A percentile compares a stretch with the other conserved stretches of the same genome.
These are phyloP conservation scores for Pulveroboletus sp. DNA, from an alignment of 768 basidiomycete genomes.

Conservation along the genomic window DNA sequence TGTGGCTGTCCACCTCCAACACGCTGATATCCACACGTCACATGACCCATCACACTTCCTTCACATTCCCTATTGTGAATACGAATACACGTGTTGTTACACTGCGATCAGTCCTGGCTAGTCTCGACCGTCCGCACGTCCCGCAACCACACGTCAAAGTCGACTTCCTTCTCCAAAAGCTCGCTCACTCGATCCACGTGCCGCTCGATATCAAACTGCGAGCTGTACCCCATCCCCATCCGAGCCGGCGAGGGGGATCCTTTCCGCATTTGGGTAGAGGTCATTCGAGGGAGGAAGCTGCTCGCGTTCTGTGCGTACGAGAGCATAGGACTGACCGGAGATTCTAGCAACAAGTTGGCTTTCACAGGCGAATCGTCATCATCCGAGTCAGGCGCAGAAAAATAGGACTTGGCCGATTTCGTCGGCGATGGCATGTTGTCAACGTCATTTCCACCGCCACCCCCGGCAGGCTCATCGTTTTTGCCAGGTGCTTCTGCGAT, in stretches of 20 bases:
- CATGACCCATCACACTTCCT: slow-evolving; percentile 32
- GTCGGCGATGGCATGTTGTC: slow-evolving; percentile 28
- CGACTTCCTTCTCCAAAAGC: slow-evolving; percentile 55
- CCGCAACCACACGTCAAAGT: slow-evolving; percentile 51
- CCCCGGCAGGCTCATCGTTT: not conserved
- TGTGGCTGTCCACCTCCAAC: slow-evolving; percentile 15
- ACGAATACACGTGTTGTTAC: slow-evolving; percentile 18
- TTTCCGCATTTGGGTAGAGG: slow-evolving; percentile 35
- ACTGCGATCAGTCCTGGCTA: slow-evolving; percentile 17
- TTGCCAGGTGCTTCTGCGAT: not conserved
- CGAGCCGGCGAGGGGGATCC: slow-evolving; percentile 9
- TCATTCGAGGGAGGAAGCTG: slow-evolving; percentile 35
- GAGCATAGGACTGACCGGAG: slow-evolving; percentile 33
- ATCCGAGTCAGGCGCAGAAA: slow-evolving; percentile 38
- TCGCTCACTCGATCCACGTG: slow-evolving; percentile 50
- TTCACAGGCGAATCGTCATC: slow-evolving; percentile 22
- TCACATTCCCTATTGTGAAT: slow-evolving; percentile 9
- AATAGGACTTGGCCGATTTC: slow-evolving; percentile 34
- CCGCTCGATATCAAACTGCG: slow-evolving; percentile 57
- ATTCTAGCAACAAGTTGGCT: slow-evolving; percentile 28
- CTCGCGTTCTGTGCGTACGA: slow-evolving; percentile 35
- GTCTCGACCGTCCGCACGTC: slow-evolving; percentile 35
- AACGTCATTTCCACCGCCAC: not conserved
- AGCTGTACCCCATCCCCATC: slow-evolving; percentile 45
- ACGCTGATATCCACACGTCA: slow-evolving; percentile 34